Evolutionary conservation across 2,329 filamentous ascomycete genomes (phyloP).

Genomic region (Ophiostoma fasciatum): DNA sequence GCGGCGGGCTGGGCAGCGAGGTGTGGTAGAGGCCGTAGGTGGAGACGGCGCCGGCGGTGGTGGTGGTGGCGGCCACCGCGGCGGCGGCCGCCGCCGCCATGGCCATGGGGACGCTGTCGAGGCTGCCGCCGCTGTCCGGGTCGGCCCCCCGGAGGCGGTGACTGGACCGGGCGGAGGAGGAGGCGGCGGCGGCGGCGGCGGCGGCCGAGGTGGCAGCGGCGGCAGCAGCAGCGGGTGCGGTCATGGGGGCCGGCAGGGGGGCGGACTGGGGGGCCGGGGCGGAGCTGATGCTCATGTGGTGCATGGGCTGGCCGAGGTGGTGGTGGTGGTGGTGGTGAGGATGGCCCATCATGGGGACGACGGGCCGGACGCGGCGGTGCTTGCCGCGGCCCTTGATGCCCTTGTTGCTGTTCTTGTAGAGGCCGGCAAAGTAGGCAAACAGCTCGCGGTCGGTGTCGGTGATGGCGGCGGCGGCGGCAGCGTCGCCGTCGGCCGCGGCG

Average conservation of each 20-base stretch:
- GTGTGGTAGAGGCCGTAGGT: no score
- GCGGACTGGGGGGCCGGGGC: no score
- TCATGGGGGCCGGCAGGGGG: no score
- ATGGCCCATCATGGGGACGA: constrained; percentile 14
- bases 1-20: no score
- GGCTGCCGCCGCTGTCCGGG: no score
- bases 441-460: constrained; percentile 48
- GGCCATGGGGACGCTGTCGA: no score
- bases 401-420: constrained; percentile 99
- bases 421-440: constrained; percentile 62
- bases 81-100: background rate
- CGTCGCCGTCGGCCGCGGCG: constrained; percentile 42
- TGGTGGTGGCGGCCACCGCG: no score
- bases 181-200: background rate
- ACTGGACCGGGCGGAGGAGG: background rate
- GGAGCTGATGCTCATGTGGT: no score
- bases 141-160: background rate
- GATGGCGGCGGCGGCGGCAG: constrained; percentile 36
- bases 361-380: constrained; percentile 47
- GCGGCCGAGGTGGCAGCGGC: no score
- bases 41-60: no score
- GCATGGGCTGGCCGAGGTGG: background rate
- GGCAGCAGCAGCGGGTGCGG: no score
- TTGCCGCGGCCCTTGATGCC: constrained; percentile 94
- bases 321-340: constrained; percentile 7